Conservation (phyloP, 305 asterid genomes). For the Fraxinus greggii region DNA sequence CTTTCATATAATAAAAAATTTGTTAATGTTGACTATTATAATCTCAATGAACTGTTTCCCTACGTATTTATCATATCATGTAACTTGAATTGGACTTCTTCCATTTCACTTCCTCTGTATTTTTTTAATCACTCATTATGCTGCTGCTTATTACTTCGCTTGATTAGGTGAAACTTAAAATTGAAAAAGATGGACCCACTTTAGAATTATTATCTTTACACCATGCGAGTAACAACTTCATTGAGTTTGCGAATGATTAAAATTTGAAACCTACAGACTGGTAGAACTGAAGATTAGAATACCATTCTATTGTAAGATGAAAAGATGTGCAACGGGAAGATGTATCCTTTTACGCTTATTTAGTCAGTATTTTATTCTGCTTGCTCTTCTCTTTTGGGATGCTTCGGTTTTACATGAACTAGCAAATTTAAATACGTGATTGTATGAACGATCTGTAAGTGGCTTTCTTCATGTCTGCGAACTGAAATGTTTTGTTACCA, state of each 20-base stretch:
- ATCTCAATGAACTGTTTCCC: background rate
- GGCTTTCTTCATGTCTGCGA: background rate
- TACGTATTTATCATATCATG: background rate
- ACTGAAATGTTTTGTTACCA: constrained; percentile 9
- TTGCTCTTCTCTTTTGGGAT: background rate
- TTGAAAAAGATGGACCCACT: background rate
- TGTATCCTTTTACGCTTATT: background rate
- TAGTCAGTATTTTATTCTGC: background rate
- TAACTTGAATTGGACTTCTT: background rate
- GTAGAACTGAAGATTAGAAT: background rate
- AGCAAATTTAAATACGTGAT: background rate
- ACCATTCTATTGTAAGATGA: background rate
- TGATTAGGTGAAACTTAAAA: background rate
- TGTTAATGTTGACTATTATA: background rate
- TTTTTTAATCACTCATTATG: background rate
- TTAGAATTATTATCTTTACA: background rate
- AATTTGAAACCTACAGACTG: background rate
- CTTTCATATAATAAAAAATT: no score
- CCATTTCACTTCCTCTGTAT: background rate
- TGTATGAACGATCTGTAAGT: background rate
- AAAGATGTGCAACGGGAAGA: background rate
- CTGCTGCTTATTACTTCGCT: background rate
- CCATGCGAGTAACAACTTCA: background rate
- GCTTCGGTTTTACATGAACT: background rate
- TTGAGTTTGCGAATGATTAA: background rate